Conservation (phyloP, 495 filamentous ascomycete species). For the Pseudotulostoma volvatum region DNA sequence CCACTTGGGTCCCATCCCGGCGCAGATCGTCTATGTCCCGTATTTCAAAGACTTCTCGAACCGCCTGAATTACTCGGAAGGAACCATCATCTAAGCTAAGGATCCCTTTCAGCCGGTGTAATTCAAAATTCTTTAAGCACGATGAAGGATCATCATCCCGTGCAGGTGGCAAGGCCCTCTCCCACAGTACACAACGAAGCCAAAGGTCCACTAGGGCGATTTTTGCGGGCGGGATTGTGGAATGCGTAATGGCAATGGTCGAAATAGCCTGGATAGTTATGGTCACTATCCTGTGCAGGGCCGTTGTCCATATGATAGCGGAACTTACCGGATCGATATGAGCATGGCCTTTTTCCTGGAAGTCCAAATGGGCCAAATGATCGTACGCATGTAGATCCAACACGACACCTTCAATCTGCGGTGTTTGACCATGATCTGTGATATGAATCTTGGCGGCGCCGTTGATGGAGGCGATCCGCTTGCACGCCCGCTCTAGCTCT, state of each 20-base stretch:
- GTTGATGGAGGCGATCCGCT: slow-evolving; percentile 69
- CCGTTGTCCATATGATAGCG: neutral
- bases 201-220: slow-evolving; percentile 56
- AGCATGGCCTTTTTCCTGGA: slow-evolving; percentile 50
- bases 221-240: slow-evolving; percentile 34
- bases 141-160: neutral
- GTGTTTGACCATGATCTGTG: slow-evolving; percentile 63
- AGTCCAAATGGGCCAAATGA: slow-evolving; percentile 50
- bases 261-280: slow-evolving; percentile 51
- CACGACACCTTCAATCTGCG: slow-evolving; percentile 66
- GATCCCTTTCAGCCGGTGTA: slow-evolving; percentile 77
- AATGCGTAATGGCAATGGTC: slow-evolving; percentile 54
- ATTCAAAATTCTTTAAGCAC: slow-evolving; percentile 34
- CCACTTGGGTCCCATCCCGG: slow-evolving; percentile 9
- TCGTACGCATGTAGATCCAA: slow-evolving; percentile 92
- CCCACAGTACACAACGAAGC: slow-evolving; percentile 77
- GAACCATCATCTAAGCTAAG: slow-evolving; percentile 43
- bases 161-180: slow-evolving; percentile 14
- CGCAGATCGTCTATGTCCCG: slow-evolving; percentile 38
- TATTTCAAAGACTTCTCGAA: slow-evolving; percentile 86
- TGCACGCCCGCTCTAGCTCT: slow-evolving; percentile 46
- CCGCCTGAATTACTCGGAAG: slow-evolving; percentile 71
- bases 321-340: slow-evolving; percentile 64
- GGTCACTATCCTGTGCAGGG: neutral
- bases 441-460: slow-evolving; percentile 71